A percentile compares a stretch with the other conserved stretches of the same genome.
These are phyloP conservation scores for Serendipita sp. DNA, from an alignment of 1,284 basidiomycete genomes.

Conservation along the genomic window DNA sequence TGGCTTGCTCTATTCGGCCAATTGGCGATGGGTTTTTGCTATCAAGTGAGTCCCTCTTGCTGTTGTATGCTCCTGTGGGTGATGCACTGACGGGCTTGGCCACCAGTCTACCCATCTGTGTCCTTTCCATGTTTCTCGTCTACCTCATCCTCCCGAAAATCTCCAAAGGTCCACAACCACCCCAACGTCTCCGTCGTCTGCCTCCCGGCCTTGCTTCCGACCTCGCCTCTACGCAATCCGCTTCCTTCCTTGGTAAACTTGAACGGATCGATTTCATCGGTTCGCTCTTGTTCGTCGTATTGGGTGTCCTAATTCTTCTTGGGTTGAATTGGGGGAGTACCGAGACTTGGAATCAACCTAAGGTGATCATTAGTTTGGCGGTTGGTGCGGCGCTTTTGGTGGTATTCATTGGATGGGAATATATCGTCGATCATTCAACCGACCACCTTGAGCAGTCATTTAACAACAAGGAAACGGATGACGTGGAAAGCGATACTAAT, in stretches of 20 bases:
- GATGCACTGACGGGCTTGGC: not conserved
- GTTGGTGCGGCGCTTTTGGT: conserved; percentile 27
- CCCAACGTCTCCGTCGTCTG: conserved; percentile 10
- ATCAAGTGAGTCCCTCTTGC: conserved; percentile 29
- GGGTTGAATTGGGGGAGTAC: conserved; percentile 26
- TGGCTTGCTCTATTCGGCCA: conserved; percentile 26
- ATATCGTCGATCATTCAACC: conserved; percentile 23
- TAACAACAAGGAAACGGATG: not conserved
- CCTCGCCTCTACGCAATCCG: not conserved
- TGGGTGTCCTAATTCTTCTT: conserved; percentile 24
- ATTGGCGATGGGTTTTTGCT: conserved; percentile 39
- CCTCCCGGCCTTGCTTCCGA: not conserved
- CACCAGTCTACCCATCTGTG: conserved; percentile 20
- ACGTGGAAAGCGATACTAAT: not conserved
- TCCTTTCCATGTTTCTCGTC: conserved; percentile 25
- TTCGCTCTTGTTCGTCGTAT: conserved; percentile 26
- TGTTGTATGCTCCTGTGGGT: not conserved
- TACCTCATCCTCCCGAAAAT: conserved; percentile 30
- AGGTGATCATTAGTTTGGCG: conserved; percentile 25
- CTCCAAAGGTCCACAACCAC: conserved; percentile 18
- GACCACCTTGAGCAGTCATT: not conserved
- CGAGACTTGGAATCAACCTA: conserved; percentile 20
- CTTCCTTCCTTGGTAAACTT: conserved; percentile 19
- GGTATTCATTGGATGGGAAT: conserved; percentile 29
- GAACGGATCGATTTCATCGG: conserved; percentile 33